Evolutionary conservation across 2,329 filamentous ascomycete species (phyloP), one percentile per base, ranked within the genome.

Genomic region (Fonsecaea pugnacius): DNA sequence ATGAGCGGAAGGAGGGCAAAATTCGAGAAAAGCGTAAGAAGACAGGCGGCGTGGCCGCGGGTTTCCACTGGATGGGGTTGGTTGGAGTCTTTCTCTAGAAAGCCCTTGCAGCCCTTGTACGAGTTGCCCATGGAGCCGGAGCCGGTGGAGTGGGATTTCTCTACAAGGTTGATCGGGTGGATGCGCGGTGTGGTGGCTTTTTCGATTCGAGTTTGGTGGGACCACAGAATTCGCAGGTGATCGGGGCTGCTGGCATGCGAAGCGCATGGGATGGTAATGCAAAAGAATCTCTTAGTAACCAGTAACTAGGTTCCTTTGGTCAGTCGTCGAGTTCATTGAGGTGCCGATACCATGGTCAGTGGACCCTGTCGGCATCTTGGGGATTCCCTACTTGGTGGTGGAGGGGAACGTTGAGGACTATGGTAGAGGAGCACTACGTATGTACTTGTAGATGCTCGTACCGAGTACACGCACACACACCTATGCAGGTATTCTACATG

Each of bases 181-280:
- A 33, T 27, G 54, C 30, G n/a, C 8, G 27, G 27, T 27, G 56
- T 18, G 30, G 56, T 51, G 48, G 40, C 40, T 46, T 46, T 50
- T 59, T 59, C 57, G n/a, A 52, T 59, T 59, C 57, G 57, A 59
- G 57, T 59, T 59, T 59, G 57, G 57, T 59, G 57, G 57, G 57
- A 9, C 57, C 21, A 18, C 46, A 59, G 43, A 59, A 59, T 59
- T 59, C 57, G 57, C 57, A 59, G 57, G 40, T 9, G 3, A 46
- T 58, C 24, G 27, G 16, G 32, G 21, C 27, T 12, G 43, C n/a
- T 2, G 40, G n/a, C n/a, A 46, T 38, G 36, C 36, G 40, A 46
- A 21, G 40, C n/a, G 40, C 40, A 18, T 21, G 40, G 40, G 43
- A 48, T 48, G 8, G 43, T 7, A 18, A 48, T 48, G 43, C 43